Evolutionary conservation across 306 rosid genomes (phyloP).

Genomic region (Quercus glauca): DNA sequence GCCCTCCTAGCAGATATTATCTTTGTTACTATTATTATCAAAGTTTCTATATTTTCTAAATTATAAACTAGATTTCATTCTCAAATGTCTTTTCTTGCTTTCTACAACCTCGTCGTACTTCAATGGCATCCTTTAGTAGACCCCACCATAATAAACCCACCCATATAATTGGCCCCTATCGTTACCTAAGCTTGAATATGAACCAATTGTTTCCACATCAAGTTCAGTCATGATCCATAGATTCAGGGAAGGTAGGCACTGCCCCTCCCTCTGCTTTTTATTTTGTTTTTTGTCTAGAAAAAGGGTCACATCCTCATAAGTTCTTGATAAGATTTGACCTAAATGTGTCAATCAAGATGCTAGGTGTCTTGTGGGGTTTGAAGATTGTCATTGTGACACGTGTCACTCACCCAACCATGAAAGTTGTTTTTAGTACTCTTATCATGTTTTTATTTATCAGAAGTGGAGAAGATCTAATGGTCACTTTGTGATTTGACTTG

Average conservation of each 20-base stretch:
- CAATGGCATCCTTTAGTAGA: conserved; percentile 3
- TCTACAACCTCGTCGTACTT: too few species aligned
- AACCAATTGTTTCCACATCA: conserved; percentile 24
- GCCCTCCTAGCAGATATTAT: too few species aligned
- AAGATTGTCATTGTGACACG: conserved; percentile 14
- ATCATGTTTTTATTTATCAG: conserved; percentile 4
- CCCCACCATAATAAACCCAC: conserved; percentile 1
- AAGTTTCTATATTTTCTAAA: too few species aligned
- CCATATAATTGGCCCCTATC: conserved; percentile 21
- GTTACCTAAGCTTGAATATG: conserved; percentile 17
- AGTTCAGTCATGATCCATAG: conserved; percentile 39
- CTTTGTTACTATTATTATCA: too few species aligned
- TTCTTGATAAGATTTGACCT: conserved; percentile 28
- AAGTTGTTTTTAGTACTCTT: conserved; percentile 16
- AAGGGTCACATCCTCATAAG: conserved; percentile 32
- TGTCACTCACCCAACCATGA: conserved; percentile 34
- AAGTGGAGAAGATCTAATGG: conserved; percentile 41
- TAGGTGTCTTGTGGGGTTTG: conserved; percentile 22
- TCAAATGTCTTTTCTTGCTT: too few species aligned
- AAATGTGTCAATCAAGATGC: neutral
- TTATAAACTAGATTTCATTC: too few species aligned
- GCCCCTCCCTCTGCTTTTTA: too few species aligned
- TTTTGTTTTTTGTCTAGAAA: too few species aligned
- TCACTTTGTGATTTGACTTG: conserved; percentile 57
- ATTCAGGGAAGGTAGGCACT: conserved; percentile 22